A percentile compares a stretch with the other conserved stretches of the same genome.
These are phyloP conservation scores for Verticillium alfalfae DNA, from an alignment of 2,329 filamentous ascomycete genomes.

Conservation along the genomic window DNA sequence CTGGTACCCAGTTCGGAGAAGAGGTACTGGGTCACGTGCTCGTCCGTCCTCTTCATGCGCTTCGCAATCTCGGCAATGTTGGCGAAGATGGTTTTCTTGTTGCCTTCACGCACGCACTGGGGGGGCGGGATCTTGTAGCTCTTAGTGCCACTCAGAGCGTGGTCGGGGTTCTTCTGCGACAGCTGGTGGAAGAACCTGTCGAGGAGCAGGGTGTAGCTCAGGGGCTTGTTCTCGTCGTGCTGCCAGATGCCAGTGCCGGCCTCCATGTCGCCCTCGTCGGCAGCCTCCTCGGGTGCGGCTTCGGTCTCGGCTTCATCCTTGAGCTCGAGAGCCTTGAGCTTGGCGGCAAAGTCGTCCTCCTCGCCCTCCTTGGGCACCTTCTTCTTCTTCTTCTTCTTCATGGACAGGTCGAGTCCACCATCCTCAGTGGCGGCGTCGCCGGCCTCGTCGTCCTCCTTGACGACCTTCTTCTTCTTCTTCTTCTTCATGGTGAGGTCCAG, in stretches of 20 bases:
- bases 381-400: conserved; percentile 85
- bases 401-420: conserved; percentile 49
- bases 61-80: conserved; percentile 99
- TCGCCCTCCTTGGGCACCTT: conserved; percentile 55
- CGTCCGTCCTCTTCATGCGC: conserved; percentile 97
- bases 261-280: conserved; percentile 72
- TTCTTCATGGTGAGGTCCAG: conserved; percentile 55
- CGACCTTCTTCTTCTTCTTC: conserved; percentile 73
- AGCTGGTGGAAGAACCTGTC: conserved; percentile 92
- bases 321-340: conserved; percentile 57
- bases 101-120: conserved; percentile 98
- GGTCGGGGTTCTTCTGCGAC: conserved; percentile 93
- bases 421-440: conserved; percentile 46
- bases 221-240: conserved; percentile 70
- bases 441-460: conserved; percentile 43
- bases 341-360: conserved; percentile 56
- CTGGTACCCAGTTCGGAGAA: conserved; percentile 98
- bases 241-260: conserved; percentile 86
- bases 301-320: conserved; percentile 54
- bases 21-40: conserved; percentile 83
- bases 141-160: conserved; percentile 81
- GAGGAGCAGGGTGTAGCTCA: conserved; percentile 82
- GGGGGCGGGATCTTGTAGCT: conserved; percentile 99
- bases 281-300: conserved; percentile 40
- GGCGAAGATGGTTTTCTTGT: conserved; percentile 99